Base-by-base conservation (phyloP, 1,284 basidiomycete species). In the Ustilago loliicola region DNA sequence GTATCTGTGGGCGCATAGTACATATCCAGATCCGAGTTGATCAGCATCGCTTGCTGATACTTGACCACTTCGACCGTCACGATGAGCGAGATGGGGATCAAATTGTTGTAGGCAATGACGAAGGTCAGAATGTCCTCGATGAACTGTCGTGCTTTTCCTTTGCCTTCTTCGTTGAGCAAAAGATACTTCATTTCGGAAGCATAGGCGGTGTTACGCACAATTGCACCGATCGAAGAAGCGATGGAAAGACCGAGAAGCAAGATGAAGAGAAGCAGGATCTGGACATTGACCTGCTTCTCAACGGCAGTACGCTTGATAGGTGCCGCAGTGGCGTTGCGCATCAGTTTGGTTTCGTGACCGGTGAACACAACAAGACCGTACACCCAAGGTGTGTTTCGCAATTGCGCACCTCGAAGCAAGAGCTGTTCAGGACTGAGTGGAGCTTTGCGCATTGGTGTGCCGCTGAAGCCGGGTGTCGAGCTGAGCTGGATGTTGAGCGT, bases 11-110 rank as follows among this genome's bases (percentile, higher is more conserved):
- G 91, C 2, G 92, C 91, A 86, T 99, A 93, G 88, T 99, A 99
- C 88, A 88, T 87, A 73, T 88, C 87, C 54, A 88, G 80, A 87
- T 99, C 97, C 38, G 92, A 95, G 87, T 98, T 99, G 89, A 99
- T 99, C 62, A 98, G 90, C 57, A 93, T 92, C 0, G 97, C 96
- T 88, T 98, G 97, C 87, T 98, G 95, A 84, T 93, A 98, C 87
- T 98, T 98, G 89, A 99, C 97, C 30, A 99, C 93, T 88, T 99
- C 97, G 93, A 99, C 98, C 1, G 97, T 98, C 83, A 99, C 96
- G 85, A 99, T 97, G 79, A 99, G 91, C 21, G 96, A 99, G 85
- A 99, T 99, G 8, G 97, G 97, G 77, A 99, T 98, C 81, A 99
- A 89, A 88, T 99, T 99, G 89, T 98, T 99, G 90, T 98, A 98